phyloP scores from a whole-genome alignment of 306 rosid genomes.

The Neltuma alba region DNA sequence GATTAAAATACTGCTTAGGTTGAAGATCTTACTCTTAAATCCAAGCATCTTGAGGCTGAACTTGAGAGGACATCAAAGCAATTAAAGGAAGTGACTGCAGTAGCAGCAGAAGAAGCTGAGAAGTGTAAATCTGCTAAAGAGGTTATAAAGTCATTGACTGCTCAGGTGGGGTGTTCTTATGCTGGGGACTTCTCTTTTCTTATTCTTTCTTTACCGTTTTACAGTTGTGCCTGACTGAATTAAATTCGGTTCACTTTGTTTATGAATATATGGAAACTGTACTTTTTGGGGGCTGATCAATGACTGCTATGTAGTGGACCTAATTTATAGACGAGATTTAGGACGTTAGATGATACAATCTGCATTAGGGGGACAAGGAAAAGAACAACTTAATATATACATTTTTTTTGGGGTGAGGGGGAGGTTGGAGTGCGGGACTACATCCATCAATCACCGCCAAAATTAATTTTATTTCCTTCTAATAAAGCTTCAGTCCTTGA shows the following conservation, averaged over 20 bases:
- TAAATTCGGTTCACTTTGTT: constrained; percentile 24
- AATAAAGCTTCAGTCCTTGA: constrained; percentile 8
- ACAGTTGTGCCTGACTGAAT: constrained; percentile 17
- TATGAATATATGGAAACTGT: constrained; percentile 31
- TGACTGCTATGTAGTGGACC: constrained; percentile 7
- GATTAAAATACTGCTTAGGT: constrained; percentile 54
- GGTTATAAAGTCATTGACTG: constrained; percentile 80
- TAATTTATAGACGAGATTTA: constrained; percentile 7
- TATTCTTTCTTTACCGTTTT: constrained; percentile 24
- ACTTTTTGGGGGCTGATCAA: background rate
- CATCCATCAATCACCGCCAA: background rate
- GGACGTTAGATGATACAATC: constrained; percentile 17
- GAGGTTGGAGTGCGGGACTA: background rate
- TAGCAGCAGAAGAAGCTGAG: constrained; percentile 87
- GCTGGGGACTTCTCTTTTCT: background rate
- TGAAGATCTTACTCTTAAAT: constrained; percentile 72
- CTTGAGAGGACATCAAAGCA: constrained; percentile 73
- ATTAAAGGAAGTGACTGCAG: constrained; percentile 72
- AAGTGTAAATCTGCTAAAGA: constrained; percentile 93
- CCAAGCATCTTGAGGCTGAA: constrained; percentile 79
- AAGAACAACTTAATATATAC: background rate
- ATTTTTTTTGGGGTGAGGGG: background rate
- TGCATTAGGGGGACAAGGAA: background rate
- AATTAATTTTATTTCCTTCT: background rate
- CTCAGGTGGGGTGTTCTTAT: constrained; percentile 66